Evolutionary conservation across 208 protist genomes (phyloP), one percentile per base, ranked within the genome.

Genomic region (Wallacemonas sp.): DNA sequence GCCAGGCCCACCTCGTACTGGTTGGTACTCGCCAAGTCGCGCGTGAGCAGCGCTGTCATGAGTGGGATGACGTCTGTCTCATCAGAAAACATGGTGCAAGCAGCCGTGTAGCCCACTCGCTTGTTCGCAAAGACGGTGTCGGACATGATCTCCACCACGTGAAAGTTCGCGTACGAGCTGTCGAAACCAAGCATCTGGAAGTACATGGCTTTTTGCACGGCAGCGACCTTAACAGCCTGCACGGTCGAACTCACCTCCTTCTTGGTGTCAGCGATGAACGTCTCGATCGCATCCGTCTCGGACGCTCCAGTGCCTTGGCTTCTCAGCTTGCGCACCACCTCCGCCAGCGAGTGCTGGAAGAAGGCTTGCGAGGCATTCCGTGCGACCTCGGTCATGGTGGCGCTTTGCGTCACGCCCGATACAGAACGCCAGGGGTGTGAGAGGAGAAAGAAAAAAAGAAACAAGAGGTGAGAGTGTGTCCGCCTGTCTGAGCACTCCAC

Each of bases 151-250:
- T 99, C 97, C 3, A 99, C 82, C 27, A 98, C 86, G 65, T 97
- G 87, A 66, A 99, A 99, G 29, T 95, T 72, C 0, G 97, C 98
- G 84, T 97, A 99, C 37, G 68, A 81, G 19, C 98, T 94, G 68
- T 93, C 92, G 81, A 99, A 98, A 34, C 98, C 98, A 2, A 99
- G 73, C 97, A 99, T 99, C 68, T 98, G 86, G 39, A 99, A 91
- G 73, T 99, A 99, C 15, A 87, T 97, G 8, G 99, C 85, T 79
- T 99, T 99, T 67, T 98, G 87, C 19, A 99, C 79, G 2, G 98
- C 98, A 0, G 76, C 76, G 17, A 97, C 90, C 66, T 99, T 99
- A 8, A 96, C 89, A 13, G 80, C 81, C 6, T 90, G 81, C 48
- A 97, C 82, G 10, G 81, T 66, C 4, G 82, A 83, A 64, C 80